Evolutionary conservation across 2,329 filamentous ascomycete genomes (phyloP), one percentile per base, ranked within the genome.

Genomic region (Biscogniauxia marginata): DNA sequence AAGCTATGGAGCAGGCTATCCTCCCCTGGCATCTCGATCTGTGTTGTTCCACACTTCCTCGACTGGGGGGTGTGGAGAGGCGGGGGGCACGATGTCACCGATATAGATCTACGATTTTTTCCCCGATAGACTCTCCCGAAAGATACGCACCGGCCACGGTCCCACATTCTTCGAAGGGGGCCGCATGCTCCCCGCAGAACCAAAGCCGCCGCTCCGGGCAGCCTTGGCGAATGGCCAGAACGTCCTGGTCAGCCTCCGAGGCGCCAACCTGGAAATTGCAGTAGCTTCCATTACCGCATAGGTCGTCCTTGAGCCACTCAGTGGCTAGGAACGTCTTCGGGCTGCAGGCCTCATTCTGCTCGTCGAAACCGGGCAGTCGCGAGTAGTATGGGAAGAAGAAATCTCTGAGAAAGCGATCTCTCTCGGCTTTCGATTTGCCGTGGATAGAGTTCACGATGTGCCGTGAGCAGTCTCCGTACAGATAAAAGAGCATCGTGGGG

Each of bases 341-440:
- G 5, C 67, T 71, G 66, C 86, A 89, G 1, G 73, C 67, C 0
- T 75, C 62, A 1, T 76, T 71, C 0, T 61, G 52, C 0, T 73
- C 18, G 2, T 73, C 63, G 71, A 84, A 91, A 47, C 82, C 77
- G 0, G 85, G 85, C 0, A 91, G 76, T 0, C 76, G 78, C 4
- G 84, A 84, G 73, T 83, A 86, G 72, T 88, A 91, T 0, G 88
- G 87, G 0, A 74, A 60, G 68, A 89, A 84, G 72, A 86, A 86
- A 1, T 69, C 56, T 4, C 55, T 52, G 1, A 73, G 52, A 49
- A 69, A 63, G 21, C 55, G 47, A 6, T 77, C 68, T 56, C 53
- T 61, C 25, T 60, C 58, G 18, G 45, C 54, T 9, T 23, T 48
- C 3, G 53, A 16, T 24, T 50, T 59, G 30, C 58, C 58, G 48